Conservation (phyloP, 768 basidiomycete species). For the Lentinula sp. region DNA sequence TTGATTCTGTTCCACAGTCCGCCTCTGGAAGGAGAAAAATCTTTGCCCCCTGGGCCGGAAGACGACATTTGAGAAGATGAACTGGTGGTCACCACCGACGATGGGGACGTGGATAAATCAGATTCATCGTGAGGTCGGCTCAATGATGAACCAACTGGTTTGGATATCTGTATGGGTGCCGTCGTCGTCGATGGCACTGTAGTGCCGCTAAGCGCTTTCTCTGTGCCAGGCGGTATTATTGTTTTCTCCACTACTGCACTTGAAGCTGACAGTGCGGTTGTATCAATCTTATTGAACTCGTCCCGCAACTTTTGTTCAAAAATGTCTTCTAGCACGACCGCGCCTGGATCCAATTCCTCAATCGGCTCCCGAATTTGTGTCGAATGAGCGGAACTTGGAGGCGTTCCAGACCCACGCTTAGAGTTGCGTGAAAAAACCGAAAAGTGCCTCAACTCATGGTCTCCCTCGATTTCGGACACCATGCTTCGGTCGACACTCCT, state of each 20-base stretch:
- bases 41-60: not conserved
- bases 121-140: slow-evolving; percentile 6
- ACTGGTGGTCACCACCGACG: not conserved
- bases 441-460: slow-evolving; percentile 5
- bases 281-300: not conserved
- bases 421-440: not conserved
- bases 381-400: not conserved
- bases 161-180: not conserved
- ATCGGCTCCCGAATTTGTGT: not conserved
- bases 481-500: slow-evolving; percentile 3
- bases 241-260: not conserved
- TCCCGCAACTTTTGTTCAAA: not conserved
- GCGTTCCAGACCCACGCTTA: not conserved
- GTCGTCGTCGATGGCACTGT: not conserved
- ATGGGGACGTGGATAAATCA: slow-evolving; percentile 16
- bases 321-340: not conserved
- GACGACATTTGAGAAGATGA: slow-evolving; percentile 1
- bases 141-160: not conserved
- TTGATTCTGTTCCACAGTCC: slow-evolving; percentile 32
- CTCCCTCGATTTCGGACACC: slow-evolving; percentile 16
- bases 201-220: not conserved
- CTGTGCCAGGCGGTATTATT: not conserved
- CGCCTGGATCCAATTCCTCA: not conserved
- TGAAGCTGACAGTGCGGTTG: not conserved
- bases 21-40: slow-evolving; percentile 7